These are phyloP conservation scores for Colletotrichum tropicicola DNA, from an alignment of 2,329 filamentous ascomycete species.

Conservation along the genomic window DNA sequence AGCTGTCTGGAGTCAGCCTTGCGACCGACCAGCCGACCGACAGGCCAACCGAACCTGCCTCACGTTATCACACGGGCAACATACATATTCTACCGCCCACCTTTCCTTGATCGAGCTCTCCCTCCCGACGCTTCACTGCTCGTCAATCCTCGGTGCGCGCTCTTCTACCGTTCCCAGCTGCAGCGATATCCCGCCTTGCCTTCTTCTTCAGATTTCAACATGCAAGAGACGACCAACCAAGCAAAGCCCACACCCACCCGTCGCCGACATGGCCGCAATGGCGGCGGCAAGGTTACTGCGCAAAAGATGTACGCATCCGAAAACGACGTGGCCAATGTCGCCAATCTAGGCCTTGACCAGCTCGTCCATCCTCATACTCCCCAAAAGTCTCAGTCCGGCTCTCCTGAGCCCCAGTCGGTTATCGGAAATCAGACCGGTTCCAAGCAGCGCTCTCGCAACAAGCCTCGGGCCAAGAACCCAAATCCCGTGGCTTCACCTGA, in stretches of 20 bases:
- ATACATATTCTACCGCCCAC: not conserved
- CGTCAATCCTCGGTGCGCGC: no score
- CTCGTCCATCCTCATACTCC: conserved; percentile 55
- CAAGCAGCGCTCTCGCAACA: conserved; percentile 35
- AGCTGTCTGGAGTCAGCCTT: not conserved
- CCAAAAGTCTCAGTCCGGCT: conserved; percentile 49
- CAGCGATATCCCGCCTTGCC: not conserved
- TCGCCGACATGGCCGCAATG: conserved; percentile 45
- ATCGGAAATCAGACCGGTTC: conserved; percentile 38
- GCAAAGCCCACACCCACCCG: conserved; percentile 45
- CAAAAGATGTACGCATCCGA: conserved; percentile 69
- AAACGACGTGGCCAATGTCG: conserved; percentile 52
- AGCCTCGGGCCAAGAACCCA: conserved; percentile 31
- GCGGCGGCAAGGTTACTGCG: conserved; percentile 42
- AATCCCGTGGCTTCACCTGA: conserved; percentile 48
- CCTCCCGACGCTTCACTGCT: not conserved
- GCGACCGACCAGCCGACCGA: not conserved
- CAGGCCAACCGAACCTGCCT: not conserved
- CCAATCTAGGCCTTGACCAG: conserved; percentile 42
- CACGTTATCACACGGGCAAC: not conserved
- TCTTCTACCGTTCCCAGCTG: no score
- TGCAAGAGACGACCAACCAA: conserved; percentile 45
- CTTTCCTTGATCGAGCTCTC: not conserved
- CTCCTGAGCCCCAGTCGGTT: conserved; percentile 42
- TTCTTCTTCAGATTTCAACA: conserved; percentile 28